Conservation (phyloP, 179 eudicot species). For the Sideroxylon spinosum region DNA sequence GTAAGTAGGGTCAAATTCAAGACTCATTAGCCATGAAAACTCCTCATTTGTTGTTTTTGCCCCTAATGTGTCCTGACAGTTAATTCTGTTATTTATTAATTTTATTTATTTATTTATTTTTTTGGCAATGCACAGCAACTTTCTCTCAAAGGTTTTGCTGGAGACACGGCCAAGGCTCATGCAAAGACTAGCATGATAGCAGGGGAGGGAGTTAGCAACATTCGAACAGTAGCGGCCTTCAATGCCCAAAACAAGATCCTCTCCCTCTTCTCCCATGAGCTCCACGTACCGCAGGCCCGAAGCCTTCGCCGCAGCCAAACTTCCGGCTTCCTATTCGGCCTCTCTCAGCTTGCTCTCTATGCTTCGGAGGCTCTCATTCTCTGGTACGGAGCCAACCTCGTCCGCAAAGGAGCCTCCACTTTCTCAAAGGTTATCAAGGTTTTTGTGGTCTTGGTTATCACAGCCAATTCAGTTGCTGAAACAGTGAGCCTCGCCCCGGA, state of each 20-base stretch:
- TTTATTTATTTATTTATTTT: too few relatives aligned
- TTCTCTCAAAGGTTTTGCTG: conserved; percentile 94
- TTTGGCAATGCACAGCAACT: conserved; percentile 61
- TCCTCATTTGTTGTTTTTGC: too few relatives aligned
- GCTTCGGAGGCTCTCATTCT: conserved; percentile 90
- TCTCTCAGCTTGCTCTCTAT: conserved; percentile 94
- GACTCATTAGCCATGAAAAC: too few relatives aligned
- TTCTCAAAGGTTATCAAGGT: conserved; percentile 95
- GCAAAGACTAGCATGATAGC: conserved; percentile 99
- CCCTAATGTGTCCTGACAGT: too few relatives aligned
- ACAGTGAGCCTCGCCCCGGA: conserved; percentile 97
- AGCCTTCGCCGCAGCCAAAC: conserved; percentile 70
- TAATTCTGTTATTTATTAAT: too few relatives aligned
- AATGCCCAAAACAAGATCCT: conserved; percentile 92
- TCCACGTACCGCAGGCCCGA: conserved; percentile 61
- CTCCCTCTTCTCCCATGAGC: conserved; percentile 68
- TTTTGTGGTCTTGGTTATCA: conserved; percentile 83
- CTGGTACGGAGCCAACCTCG: conserved; percentile 97
- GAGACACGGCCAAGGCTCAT: conserved; percentile 99
- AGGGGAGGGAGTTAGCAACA: conserved; percentile 98
- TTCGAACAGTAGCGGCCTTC: conserved; percentile 95
- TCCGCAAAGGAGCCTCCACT: conserved; percentile 72
- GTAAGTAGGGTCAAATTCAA: too few relatives aligned
- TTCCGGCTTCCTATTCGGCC: conserved; percentile 80
- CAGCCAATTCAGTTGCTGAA: conserved; percentile 95